These are phyloP conservation scores for Beauveria caledonica DNA, from an alignment of 2,329 filamentous ascomycete species.

Conservation along the genomic window DNA sequence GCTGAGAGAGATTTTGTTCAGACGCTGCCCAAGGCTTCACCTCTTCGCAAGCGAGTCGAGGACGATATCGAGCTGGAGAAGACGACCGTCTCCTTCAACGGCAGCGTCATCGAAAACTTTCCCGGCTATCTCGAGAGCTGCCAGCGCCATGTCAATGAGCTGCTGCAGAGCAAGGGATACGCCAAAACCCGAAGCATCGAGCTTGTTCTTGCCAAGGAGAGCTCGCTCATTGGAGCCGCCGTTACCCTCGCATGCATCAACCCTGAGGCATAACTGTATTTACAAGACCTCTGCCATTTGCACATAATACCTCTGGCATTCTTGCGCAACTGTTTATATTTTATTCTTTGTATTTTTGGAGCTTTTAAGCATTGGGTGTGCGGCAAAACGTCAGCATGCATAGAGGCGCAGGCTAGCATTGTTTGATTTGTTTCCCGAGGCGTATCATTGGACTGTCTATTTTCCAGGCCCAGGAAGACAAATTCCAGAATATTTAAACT, in stretches of 20 bases:
- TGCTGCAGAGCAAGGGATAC: constrained; percentile 35
- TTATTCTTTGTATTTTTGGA: constrained; percentile 1
- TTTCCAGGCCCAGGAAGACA: constrained; percentile 3
- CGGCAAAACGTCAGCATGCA: constrained; percentile 13
- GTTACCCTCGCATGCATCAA: constrained; percentile 51
- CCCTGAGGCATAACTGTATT: constrained; percentile 12
- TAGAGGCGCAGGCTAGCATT: constrained; percentile 17
- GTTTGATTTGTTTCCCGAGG: constrained; percentile 6
- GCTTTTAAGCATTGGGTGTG: constrained; percentile 10
- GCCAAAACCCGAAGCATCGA: constrained; percentile 40
- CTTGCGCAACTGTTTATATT: background rate
- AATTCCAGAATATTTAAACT: background rate
- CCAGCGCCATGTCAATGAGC: constrained; percentile 54
- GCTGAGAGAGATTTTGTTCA: constrained; percentile 31
- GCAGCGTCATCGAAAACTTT: constrained; percentile 72
- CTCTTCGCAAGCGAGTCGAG: constrained; percentile 38
- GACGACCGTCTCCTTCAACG: constrained; percentile 67
- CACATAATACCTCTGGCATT: constrained; percentile 9
- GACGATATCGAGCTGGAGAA: constrained; percentile 37
- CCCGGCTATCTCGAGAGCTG: constrained; percentile 55
- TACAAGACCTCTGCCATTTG: constrained; percentile 4
- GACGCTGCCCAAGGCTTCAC: constrained; percentile 23
- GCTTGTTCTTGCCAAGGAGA: constrained; percentile 63
- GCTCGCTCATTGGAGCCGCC: constrained; percentile 66
- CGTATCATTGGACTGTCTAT: constrained; percentile 12